Evolutionary conservation across 805 yeast species (phyloP).

Genomic region (Alloascoidea hylecoeti): DNA sequence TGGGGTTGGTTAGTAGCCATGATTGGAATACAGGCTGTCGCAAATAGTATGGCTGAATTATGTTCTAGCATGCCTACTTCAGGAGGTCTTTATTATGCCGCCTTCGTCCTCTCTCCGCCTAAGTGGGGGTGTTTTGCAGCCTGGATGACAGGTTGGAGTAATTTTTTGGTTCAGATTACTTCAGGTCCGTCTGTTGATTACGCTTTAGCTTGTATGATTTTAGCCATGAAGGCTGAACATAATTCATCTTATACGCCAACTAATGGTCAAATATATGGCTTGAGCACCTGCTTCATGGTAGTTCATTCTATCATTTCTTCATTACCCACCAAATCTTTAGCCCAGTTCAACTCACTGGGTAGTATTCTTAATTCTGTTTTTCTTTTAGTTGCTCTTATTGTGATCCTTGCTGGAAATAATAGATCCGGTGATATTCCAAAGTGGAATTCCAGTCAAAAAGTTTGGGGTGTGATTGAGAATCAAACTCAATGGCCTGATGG

Average conservation of each 20-base stretch:
- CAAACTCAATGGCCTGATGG: slow-evolving; percentile 55
- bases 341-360: slow-evolving; percentile 34
- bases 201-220: slow-evolving; percentile 39
- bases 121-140: slow-evolving; percentile 37
- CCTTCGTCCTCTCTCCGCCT: slow-evolving; percentile 44
- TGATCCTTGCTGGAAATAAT: slow-evolving; percentile 35
- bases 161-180: slow-evolving; percentile 52
- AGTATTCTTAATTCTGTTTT: slow-evolving; percentile 34
- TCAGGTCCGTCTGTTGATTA: slow-evolving; percentile 48
- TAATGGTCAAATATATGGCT: slow-evolving; percentile 34
- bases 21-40: slow-evolving; percentile 40
- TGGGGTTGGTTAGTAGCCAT: slow-evolving; percentile 50
- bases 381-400: slow-evolving; percentile 34
- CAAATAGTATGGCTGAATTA: slow-evolving; percentile 49
- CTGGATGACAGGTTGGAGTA: slow-evolving; percentile 52
- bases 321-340: slow-evolving; percentile 39
- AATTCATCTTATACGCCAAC: slow-evolving; percentile 25
- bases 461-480: slow-evolving; percentile 38
- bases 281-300: slow-evolving; percentile 36
- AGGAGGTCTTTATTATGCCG: slow-evolving; percentile 60
- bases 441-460: slow-evolving; percentile 31
- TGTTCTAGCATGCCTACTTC: slow-evolving; percentile 55
- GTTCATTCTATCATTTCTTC: slow-evolving; percentile 33
- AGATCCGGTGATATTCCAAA: slow-evolving; percentile 26
- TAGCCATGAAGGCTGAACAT: slow-evolving; percentile 30